A percentile compares a stretch with the other conserved stretches of the same genome.
These are phyloP conservation scores for Chiua virens DNA, from an alignment of 768 basidiomycete genomes.

Conservation along the genomic window DNA sequence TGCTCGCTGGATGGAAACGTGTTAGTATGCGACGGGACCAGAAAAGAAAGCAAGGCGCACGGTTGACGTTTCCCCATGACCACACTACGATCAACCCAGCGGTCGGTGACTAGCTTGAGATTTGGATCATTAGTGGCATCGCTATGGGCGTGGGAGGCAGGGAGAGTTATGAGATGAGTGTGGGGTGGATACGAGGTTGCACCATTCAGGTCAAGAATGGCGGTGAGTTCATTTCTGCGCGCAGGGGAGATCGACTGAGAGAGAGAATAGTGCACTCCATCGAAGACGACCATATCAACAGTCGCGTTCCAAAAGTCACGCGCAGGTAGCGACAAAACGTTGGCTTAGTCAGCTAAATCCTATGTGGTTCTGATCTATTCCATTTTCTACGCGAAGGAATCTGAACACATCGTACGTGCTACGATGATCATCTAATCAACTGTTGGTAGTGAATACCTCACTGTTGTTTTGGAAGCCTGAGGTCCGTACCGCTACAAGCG, in stretches of 20 bases:
- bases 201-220: conserved; percentile 54
- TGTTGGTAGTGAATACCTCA: no score
- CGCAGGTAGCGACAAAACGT: no score
- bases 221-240: conserved; percentile 44
- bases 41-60: conserved; percentile 38
- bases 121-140: no score
- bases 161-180: conserved; percentile 49
- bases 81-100: conserved; percentile 71
- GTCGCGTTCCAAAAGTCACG: neutral
- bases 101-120: conserved; percentile 35
- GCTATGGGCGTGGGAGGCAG: conserved; percentile 35
- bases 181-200: conserved; percentile 49
- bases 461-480: no score
- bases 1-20: conserved; percentile 38
- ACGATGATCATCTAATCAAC: no score
- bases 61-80: conserved; percentile 57
- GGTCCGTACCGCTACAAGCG: no score
- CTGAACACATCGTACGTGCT: no score
- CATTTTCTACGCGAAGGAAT: no score
- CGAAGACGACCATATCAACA: conserved; percentile 37
- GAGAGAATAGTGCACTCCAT: conserved; percentile 46
- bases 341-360: no score
- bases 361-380: no score
- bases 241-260: conserved; percentile 46
- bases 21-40: neutral